These are phyloP conservation scores for Hypomyces perniciosus DNA, from an alignment of 2,329 filamentous ascomycete genomes.

Conservation along the genomic window DNA sequence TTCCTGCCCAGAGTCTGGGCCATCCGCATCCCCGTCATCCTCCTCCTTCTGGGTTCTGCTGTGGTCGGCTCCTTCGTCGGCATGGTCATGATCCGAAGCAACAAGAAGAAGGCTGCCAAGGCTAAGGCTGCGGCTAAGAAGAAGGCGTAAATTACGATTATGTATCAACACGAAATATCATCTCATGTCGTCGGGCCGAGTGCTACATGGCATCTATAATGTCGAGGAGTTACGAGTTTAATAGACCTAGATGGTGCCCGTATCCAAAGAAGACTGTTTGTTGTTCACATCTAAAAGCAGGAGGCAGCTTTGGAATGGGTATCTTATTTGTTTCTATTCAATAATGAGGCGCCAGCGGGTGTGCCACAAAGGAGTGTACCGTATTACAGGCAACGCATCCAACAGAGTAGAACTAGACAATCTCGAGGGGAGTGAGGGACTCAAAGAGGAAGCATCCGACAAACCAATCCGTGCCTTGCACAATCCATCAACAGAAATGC, in stretches of 20 bases:
- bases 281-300: slow-evolving; percentile 10
- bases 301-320: slow-evolving; percentile 22
- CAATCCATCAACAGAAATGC: slow-evolving; percentile 9
- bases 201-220: not conserved
- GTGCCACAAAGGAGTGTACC: slow-evolving; percentile 15
- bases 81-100: slow-evolving; percentile 98
- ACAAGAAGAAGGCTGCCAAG: slow-evolving; percentile 95
- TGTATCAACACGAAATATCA: not conserved
- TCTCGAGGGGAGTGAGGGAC: slow-evolving; percentile 13
- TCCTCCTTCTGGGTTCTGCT: slow-evolving; percentile 83
- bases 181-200: not conserved
- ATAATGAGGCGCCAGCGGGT: slow-evolving; percentile 22
- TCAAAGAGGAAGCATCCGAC: slow-evolving; percentile 11
- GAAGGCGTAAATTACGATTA: slow-evolving; percentile 58
- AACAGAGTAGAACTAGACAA: slow-evolving; percentile 25
- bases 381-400: slow-evolving; percentile 22
- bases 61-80: slow-evolving; percentile 94
- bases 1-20: slow-evolving; percentile 98
- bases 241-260: not conserved
- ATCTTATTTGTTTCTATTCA: slow-evolving; percentile 32
- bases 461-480: slow-evolving; percentile 7
- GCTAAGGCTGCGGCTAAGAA: slow-evolving; percentile 79
- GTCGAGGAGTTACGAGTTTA: not conserved
- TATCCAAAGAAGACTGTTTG: not conserved
- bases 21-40: slow-evolving; percentile 95